These are phyloP conservation scores for Populus alba DNA, from an alignment of 345 rosid genomes.

Conservation along the genomic window DNA sequence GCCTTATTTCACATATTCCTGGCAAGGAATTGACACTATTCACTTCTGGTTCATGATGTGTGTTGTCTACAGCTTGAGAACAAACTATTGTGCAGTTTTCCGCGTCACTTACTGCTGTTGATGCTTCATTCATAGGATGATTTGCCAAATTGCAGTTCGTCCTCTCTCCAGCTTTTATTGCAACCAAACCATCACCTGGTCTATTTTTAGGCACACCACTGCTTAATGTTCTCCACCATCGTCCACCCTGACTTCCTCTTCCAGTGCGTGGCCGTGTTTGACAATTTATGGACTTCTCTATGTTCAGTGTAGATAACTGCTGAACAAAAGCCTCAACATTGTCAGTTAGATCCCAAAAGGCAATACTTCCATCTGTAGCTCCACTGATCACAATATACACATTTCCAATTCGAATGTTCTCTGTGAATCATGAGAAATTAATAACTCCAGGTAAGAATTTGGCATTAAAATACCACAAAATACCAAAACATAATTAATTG, in stretches of 20 bases:
- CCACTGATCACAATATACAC: conserved; percentile 67
- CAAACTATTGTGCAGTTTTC: conserved; percentile 16
- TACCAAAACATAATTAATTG: neutral
- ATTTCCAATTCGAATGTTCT: conserved; percentile 34
- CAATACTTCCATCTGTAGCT: conserved; percentile 92
- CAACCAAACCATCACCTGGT: conserved; percentile 13
- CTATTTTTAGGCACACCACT: conserved; percentile 27
- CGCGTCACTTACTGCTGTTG: conserved; percentile 6
- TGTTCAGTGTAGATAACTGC: conserved; percentile 48
- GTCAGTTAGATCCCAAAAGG: conserved; percentile 81
- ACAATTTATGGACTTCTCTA: conserved; percentile 54
- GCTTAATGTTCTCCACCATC: conserved; percentile 64
- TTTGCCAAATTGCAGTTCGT: conserved; percentile 10
- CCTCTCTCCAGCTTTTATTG: conserved; percentile 22
- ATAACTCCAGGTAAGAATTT: neutral
- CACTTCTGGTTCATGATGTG: conserved; percentile 27
- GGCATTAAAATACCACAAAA: neutral
- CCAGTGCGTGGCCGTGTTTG: conserved; percentile 84
- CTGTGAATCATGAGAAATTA: conserved; percentile 39
- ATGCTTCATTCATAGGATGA: conserved; percentile 7
- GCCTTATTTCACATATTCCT: conserved; percentile 55
- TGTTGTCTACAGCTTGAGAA: conserved; percentile 19
- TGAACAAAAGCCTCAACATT: conserved; percentile 63
- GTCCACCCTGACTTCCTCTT: conserved; percentile 96
- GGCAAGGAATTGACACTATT: conserved; percentile 32